Evolutionary conservation across 2,329 filamentous ascomycete genomes (phyloP).

Genomic region (Metarhizium album): DNA sequence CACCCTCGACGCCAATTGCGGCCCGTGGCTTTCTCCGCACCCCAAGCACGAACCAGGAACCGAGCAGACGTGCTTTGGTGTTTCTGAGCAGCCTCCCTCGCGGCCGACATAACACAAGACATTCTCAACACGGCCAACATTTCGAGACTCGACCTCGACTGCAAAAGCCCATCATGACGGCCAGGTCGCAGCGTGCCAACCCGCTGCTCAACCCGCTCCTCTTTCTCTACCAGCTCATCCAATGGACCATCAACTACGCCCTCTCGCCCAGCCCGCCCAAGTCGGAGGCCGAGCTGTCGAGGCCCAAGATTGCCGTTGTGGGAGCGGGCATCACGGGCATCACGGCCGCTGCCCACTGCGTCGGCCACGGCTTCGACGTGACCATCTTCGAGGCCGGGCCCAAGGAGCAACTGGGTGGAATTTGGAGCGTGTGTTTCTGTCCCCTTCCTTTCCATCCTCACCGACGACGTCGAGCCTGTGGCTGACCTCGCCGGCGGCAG

Average conservation of each 20-base stretch:
- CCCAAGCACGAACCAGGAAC: too few relatives aligned
- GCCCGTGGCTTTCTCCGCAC: too few relatives aligned
- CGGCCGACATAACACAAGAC: too few relatives aligned
- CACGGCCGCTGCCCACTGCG: slow-evolving; percentile 69
- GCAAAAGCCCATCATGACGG: slow-evolving; percentile 20
- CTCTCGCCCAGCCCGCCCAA: slow-evolving; percentile 61
- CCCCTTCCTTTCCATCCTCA: background rate
- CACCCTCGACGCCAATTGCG: too few relatives aligned
- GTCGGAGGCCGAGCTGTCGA: slow-evolving; percentile 41
- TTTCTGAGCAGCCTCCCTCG: background rate
- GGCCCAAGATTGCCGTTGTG: slow-evolving; percentile 59
- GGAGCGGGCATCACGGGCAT: slow-evolving; percentile 65
- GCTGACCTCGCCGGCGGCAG: slow-evolving; percentile 27
- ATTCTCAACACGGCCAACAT: background rate
- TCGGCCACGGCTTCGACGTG: slow-evolving; percentile 78
- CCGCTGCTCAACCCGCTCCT: slow-evolving; percentile 42
- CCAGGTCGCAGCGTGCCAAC: slow-evolving; percentile 23
- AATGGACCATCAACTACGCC: slow-evolving; percentile 52
- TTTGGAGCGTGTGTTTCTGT: slow-evolving; percentile 55
- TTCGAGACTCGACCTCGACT: background rate
- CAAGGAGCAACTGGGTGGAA: slow-evolving; percentile 59
- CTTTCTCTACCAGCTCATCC: slow-evolving; percentile 53
- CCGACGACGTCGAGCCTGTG: background rate
- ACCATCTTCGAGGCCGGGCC: slow-evolving; percentile 65
- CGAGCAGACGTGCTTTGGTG: background rate